Base-by-base conservation (phyloP, 108 stramenopile genomes). In the Pseudonitzschia multiseries region DNA sequence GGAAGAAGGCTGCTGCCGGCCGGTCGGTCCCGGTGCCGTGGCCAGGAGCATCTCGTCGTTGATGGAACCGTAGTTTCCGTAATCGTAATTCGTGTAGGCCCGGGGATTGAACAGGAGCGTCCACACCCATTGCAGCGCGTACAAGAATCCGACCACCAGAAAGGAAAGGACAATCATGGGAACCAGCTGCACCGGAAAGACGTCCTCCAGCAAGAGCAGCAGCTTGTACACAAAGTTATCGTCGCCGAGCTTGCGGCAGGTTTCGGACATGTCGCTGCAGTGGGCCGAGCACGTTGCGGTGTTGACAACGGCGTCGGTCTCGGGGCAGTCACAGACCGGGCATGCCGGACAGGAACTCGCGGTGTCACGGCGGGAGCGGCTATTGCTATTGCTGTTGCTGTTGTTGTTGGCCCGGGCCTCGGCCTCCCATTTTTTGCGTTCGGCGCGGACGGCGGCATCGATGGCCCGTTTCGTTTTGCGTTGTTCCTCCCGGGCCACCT, bases 401-500 rank as follows among this genome's bases (percentile, higher is more conserved):
- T 36, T 72, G 65, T 24, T 57, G 9, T 42, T 32, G 57, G 46
- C 61, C 8, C 64, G 65, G 29, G 77, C 68, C 15, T 75, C 74
- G 43, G 29, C 28, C 4, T 71, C 74, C 79, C 79, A 80, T 41
- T 78, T 77, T 54, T 41, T 69, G 62, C 83, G 78, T 57, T 89
- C 91, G n/a, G 81, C 79, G 56, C 50, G 59, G 40, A 89, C 67
- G 18, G 91, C 87, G 54, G 56, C 69, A 40, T 74, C 52, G 20
- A 92, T 78, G 21, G 79, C 84, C 17, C 70, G 22, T 22, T 92
- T 63, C 8, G 72, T 69, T 24, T 86, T 78, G 6, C 48, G 63
- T 51, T 86, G 69, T 15, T 67, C 74, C 31, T 78, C 79, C 46
- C 52, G 51, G 51, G 68, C 44, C 13, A 85, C 71, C 56, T 85